Conservation (phyloP, 176 grass and related monocot species). For the Oryza meridionalis region DNA sequence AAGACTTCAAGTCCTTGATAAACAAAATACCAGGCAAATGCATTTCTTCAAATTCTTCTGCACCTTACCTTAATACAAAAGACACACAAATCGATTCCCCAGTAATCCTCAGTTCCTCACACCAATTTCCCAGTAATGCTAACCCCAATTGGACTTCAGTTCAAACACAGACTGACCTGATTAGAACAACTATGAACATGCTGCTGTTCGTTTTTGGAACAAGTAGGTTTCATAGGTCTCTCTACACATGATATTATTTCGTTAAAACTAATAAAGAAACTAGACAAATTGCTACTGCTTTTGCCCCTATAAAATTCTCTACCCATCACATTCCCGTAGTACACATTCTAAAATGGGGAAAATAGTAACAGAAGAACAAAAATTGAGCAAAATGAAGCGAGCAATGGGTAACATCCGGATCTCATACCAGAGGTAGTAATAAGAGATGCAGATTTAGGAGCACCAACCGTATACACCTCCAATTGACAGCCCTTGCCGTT, state of each 20-base stretch:
- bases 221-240: slow-evolving; percentile 34
- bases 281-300: slow-evolving; percentile 47
- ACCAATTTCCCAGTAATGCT: neutral
- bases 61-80: neutral
- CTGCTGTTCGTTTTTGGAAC: slow-evolving; percentile 5
- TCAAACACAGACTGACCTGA: slow-evolving; percentile 19
- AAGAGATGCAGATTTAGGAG: slow-evolving; percentile 54
- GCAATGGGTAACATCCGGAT: slow-evolving; percentile 46
- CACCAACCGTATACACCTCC: slow-evolving; percentile 64
- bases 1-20: neutral
- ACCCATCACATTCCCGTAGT: slow-evolving; percentile 46
- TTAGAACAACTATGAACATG: slow-evolving; percentile 12
- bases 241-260: slow-evolving; percentile 53
- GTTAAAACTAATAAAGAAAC: slow-evolving; percentile 36
- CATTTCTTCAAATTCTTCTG: neutral
- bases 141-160: slow-evolving; percentile 10
- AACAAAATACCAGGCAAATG: neutral
- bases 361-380: slow-evolving; percentile 43
- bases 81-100: too few relatives aligned
- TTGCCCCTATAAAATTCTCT: slow-evolving; percentile 61
- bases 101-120: neutral
- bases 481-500: slow-evolving; percentile 5
- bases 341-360: slow-evolving; percentile 38
- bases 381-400: slow-evolving; percentile 40
- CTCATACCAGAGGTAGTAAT: slow-evolving; percentile 70